Evolutionary conservation across 768 basidiomycete genomes (phyloP).

Genomic region (Leucocoprinus sp.): DNA sequence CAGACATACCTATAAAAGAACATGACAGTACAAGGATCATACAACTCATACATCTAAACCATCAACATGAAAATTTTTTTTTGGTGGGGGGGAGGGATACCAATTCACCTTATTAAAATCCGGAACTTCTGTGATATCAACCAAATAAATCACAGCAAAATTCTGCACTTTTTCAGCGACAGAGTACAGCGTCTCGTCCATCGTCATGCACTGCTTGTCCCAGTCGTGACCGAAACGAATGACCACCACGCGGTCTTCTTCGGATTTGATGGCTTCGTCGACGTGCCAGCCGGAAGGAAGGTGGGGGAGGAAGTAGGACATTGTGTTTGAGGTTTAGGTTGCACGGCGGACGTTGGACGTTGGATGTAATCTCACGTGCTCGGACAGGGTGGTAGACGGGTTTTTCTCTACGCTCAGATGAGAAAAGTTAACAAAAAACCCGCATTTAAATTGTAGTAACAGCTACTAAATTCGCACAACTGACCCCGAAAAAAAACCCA

Average conservation of each 20-base stretch:
- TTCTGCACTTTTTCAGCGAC: conserved; percentile 97
- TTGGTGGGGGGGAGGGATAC: background rate
- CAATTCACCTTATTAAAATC: conserved; percentile 91
- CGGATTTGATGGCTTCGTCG: conserved; percentile 96
- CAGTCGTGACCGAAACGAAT: conserved; percentile 93
- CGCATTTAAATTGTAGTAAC: no score
- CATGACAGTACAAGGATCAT: conserved; percentile 96
- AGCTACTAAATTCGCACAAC: no score
- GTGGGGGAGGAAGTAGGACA: conserved; percentile 89
- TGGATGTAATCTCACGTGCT: no score
- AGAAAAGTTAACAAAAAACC: no score
- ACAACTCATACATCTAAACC: conserved; percentile 99
- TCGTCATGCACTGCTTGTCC: conserved; percentile 94
- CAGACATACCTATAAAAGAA: conserved; percentile 89
- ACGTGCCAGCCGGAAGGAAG: conserved; percentile 96
- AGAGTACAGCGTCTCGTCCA: conserved; percentile 93
- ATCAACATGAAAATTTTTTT: no score
- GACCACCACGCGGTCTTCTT: conserved; percentile 92
- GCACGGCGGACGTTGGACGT: no score
- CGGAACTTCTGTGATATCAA: conserved; percentile 93
- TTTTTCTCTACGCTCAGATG: no score
- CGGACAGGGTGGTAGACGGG: no score
- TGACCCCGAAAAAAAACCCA: no score
- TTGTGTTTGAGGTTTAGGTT: conserved; percentile 21
- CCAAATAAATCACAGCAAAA: conserved; percentile 93